Evolutionary conservation across 768 basidiomycete genomes (phyloP), one percentile per base, ranked within the genome.

Genomic region (Rhizopogon vulgaris): DNA sequence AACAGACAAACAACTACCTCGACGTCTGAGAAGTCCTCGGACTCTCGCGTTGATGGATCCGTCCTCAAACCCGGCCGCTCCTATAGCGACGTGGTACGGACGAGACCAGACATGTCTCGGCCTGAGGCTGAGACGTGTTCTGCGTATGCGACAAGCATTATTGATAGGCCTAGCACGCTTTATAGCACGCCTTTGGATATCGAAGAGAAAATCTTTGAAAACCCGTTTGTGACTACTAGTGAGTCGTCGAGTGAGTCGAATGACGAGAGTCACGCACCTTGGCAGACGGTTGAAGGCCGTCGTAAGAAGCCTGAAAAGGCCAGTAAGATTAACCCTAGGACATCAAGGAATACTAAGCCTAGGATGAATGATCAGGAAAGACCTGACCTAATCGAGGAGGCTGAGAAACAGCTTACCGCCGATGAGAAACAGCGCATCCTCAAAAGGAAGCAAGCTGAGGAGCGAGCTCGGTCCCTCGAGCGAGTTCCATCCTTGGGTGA

Each of bases 81-180:
- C 3, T 49, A 49, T 11, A 39, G 37, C 17, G 37, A 49, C 38
- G 24, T 49, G 18, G 48, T 49, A 38, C 12, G 36, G 22, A 27
- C n/a, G 36, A 18, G 48, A 7, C 28, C 60, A 0, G n/a, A n/a
- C n/a, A n/a, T n/a, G n/a, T n/a, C n/a, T n/a, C n/a, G n/a, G n/a
- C n/a, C n/a, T n/a, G n/a, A n/a, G n/a, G n/a, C n/a, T n/a, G n/a
- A n/a, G n/a, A n/a, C n/a, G n/a, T n/a, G n/a, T n/a, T n/a, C n/a
- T n/a, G n/a, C n/a, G n/a, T n/a, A n/a, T n/a, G n/a, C n/a, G n/a
- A n/a, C n/a, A n/a, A n/a, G n/a, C n/a, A n/a, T n/a, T n/a, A n/a
- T n/a, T n/a, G n/a, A n/a, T n/a, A n/a, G n/a, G n/a, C n/a, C n/a
- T n/a, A n/a, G n/a, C n/a, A n/a, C n/a, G n/a, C n/a, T n/a, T n/a